Conservation (phyloP, 129 eudicot species). For the Escallonia rubra region DNA sequence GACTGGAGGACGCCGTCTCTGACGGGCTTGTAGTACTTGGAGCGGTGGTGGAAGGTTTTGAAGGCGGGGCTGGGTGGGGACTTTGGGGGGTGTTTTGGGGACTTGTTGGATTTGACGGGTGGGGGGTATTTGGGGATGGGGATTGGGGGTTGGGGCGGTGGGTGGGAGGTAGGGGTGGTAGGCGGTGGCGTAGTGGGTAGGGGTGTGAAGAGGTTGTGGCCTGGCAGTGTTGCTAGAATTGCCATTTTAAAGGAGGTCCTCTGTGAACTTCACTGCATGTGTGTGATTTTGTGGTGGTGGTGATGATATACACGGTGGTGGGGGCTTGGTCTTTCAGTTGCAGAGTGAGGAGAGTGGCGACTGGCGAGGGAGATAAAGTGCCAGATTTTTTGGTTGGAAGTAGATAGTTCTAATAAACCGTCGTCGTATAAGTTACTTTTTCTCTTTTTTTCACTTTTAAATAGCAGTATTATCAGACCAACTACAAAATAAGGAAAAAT, state of each 20-base stretch:
- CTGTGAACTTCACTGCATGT: background rate
- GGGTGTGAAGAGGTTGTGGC: constrained; percentile 60
- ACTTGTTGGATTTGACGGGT: constrained; percentile 25
- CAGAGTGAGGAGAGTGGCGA: background rate
- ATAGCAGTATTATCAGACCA: no score
- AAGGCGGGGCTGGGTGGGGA: constrained; percentile 49
- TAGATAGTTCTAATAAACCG: background rate
- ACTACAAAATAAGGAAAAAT: no score
- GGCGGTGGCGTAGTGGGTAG: constrained; percentile 62
- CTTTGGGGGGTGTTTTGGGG: constrained; percentile 21
- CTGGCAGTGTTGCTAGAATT: constrained; percentile 55
- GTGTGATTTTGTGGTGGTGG: background rate
- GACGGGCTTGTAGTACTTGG: constrained; percentile 84
- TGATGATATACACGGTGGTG: background rate
- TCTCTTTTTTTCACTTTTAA: no score
- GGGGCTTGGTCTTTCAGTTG: constrained; percentile 2
- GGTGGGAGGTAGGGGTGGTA: constrained; percentile 12
- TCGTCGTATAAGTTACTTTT: background rate
- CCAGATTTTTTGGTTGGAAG: background rate
- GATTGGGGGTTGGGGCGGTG: constrained; percentile 45
- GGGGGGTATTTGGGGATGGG: constrained; percentile 88
- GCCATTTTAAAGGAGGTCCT: constrained; percentile 30
- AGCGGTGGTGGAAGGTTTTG: constrained; percentile 65
- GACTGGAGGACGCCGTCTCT: constrained; percentile 35
- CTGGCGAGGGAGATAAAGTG: background rate